Evolutionary conservation across 441 rosid genomes (phyloP), one percentile per base, ranked within the genome.

Genomic region (Hypseocharis bilobata): DNA sequence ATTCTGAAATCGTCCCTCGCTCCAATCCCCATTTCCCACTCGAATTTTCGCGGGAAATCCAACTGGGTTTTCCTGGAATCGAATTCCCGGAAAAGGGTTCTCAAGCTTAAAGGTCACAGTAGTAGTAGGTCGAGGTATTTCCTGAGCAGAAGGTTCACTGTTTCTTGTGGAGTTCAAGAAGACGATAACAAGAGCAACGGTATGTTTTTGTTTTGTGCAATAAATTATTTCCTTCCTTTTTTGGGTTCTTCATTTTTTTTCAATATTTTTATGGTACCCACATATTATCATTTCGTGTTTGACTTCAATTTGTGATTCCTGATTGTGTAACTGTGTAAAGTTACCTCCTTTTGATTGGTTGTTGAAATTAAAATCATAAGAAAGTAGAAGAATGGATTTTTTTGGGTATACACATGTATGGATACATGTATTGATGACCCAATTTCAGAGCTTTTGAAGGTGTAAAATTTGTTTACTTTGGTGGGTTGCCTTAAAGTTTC

Each of bases 161-260:
- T 86, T 65, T 60, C 36, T 54, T 90, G 89, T 63, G 78, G 85
- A 16, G 69, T 77, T 60, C 80, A 69, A 58, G 82, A 86, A 10
- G 88, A 76, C 34, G 91, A 79, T 74, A 32, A 36, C 30, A 83
- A 77, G 67, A 77, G 80, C 63, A 85, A 82, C 71, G 95, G 98
- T 80, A 73, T 77, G 84, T 64, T n/a, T n/a, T n/a, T n/a, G 4
- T 75, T 56, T 42, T 11, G 14, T 42, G 16, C 10, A 22, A 27
- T 17, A 27, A 6, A 36, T 75, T 22, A 4, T 32, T 5, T 13
- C 23, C 3, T 36, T 38, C 23, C 34, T 22, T 42, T 26, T 11
- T 8, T n/a, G 27, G 44, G 34, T 62, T 20, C 17, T 6, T 51
- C 1, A 6, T 54, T 36, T 4, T 6, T 40, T 20, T 62, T 36